Base-by-base conservation (phyloP, 331 rosid genomes). In the Telfairia occidentalis region DNA sequence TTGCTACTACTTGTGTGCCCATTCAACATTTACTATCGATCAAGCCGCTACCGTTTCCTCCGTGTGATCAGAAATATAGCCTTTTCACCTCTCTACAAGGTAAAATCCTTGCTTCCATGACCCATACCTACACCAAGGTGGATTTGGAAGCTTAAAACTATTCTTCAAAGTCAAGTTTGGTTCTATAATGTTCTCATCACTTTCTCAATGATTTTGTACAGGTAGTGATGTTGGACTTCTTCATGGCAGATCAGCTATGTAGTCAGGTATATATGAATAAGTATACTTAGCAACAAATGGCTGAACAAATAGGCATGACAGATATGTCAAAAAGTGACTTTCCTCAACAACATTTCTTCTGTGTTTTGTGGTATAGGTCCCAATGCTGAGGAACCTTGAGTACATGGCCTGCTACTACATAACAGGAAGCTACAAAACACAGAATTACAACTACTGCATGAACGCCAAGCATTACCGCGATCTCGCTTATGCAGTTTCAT, bases 231-330 rank as follows among this genome's bases (percentile, higher is more conserved):
- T 87, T 95, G 73, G 99, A 95, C 84, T 95, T 95, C 87, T 95
- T 95, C 90, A 92, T 95, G 99, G 99, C 99, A 42, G 99, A 95
- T 77, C 99, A 95, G 81, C 93, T 95, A 76, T 95, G 99, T 78
- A 95, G 99, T 83, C 99, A 95, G 97, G 99, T 95, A 90, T 0
- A 42, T 32, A 40, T 35, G n/a, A 7, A 73, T 21, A 57, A 37
- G n/a, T 3, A 19, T 11, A 11, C 15, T 35, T 48, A 18, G 45
- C 60, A 3, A 4, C 29, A 29, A 71, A 48, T 48, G 29, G 16
- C 54, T 48, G 29, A 71, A 71, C 45, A 18, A 48, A 9, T 26
- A 21, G 50, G 35, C 23, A 1, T 28, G 37, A 18, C 38, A 21
- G 52, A 28, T 71, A 46, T 15, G 29, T 29, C 9, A 71, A 26